Conservation (phyloP, 805 yeast species). For the Zygoascus bituminiphila region DNA sequence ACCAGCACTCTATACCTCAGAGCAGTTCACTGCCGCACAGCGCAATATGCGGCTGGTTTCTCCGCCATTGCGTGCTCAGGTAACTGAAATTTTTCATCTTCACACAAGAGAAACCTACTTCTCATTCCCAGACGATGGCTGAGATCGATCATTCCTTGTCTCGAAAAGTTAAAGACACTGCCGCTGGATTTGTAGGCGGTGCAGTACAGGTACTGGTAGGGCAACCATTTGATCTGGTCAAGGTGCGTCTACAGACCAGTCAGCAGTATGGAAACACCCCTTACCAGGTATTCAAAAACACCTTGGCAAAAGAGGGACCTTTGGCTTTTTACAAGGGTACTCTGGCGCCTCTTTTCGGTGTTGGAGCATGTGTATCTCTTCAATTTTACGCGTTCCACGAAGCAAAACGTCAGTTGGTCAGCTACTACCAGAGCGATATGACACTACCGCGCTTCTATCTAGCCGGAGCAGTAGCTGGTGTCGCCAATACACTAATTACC, state of each 20-base stretch:
- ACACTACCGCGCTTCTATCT: conserved; percentile 48
- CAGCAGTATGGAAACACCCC: conserved; percentile 50
- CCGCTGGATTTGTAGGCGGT: conserved; percentile 49
- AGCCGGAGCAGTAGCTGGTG: conserved; percentile 59
- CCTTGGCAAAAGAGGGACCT: conserved; percentile 53
- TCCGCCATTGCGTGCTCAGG: neutral
- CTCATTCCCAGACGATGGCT: neutral
- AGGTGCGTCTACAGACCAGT: conserved; percentile 54
- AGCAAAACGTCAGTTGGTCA: conserved; percentile 48
- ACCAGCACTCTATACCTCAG: no score
- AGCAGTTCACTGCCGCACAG: neutral
- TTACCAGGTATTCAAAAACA: conserved; percentile 41
- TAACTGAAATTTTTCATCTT: no score
- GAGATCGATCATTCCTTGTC: conserved; percentile 25
- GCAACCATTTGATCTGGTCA: conserved; percentile 64
- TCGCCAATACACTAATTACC: conserved; percentile 55
- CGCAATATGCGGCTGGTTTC: neutral
- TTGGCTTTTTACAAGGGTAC: conserved; percentile 60
- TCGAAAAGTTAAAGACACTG: conserved; percentile 44
- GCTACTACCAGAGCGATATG: conserved; percentile 25
- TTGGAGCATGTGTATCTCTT: conserved; percentile 59
- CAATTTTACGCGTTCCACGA: conserved; percentile 69
- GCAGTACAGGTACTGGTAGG: conserved; percentile 49
- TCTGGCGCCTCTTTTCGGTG: conserved; percentile 61
- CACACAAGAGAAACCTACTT: no score